A percentile compares a stretch with the other conserved stretches of the same genome.
Conservation (phyloP, 2,329 filamentous ascomycete species). For the Hymenoscyphus fraxineus region DNA sequence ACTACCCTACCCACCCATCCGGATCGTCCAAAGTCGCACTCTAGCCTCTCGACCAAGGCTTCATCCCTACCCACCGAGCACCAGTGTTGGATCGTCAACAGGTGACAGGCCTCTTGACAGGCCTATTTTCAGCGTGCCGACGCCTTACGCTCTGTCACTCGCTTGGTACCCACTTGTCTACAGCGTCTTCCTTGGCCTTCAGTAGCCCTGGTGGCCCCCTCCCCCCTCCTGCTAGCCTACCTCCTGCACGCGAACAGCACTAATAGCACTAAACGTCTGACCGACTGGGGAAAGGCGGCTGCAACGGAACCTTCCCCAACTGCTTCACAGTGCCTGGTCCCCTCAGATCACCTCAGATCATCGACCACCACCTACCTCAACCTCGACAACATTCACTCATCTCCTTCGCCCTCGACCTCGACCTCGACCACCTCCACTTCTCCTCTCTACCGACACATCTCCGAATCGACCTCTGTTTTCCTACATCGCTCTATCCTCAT, state of each 20-base stretch:
- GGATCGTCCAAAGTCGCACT: no score
- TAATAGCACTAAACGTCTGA: background rate
- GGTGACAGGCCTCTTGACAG: background rate
- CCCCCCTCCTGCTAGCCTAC: no score
- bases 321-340: background rate
- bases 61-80: background rate
- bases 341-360: no score
- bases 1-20: no score
- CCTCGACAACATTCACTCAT: background rate
- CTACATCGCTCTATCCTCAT: background rate
- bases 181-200: background rate
- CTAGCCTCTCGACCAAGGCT: background rate
- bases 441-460: background rate
- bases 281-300: background rate
- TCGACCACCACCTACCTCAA: no score
- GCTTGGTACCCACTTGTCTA: background rate
- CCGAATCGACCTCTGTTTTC: background rate
- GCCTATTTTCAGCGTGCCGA: background rate
- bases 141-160: slow-evolving; percentile 1
- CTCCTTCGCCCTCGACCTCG: background rate
- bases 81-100: slow-evolving; percentile 1
- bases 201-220: background rate
- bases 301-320: background rate
- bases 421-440: background rate
- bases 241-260: background rate